Evolutionary conservation across 73 alveolate species (phyloP), one percentile per base, ranked within the genome.

Genomic region (Diophrys sp.): DNA sequence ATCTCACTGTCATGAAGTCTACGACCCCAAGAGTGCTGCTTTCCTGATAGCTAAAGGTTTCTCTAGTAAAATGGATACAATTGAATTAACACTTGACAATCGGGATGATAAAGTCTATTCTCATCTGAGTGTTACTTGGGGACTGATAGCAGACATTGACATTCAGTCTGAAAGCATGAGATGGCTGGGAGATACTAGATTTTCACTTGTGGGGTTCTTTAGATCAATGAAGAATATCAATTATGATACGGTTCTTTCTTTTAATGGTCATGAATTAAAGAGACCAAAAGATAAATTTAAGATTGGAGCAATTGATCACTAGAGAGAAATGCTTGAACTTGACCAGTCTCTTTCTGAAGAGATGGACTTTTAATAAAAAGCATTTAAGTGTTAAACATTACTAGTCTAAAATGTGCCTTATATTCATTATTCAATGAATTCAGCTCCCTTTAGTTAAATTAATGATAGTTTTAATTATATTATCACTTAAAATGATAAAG

Each of bases 81-180:
- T 92, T 68, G 94, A 89, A 87, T 77, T 89, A 70, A 90, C 82
- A 56, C 68, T 78, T 29, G 94, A 87, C 72, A 78, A 79, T 29
- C 29, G 69, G 33, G 91, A 88, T 34, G 87, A 79, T 54, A 44
- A 44, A 44, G 82, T 95, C 0, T 92, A 90, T 80, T 90, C 98
- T 29, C 93, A 92, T 73, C 74, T 95, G 0, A 79, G 91, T 68
- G 77, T 90, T 31, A 74, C 89, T 75, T 95, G 94, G 92, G 97
- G 94, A 29, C 82, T 93, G 70, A 74, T 95, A 8, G 96, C 98
- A 25, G 98, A 95, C 71, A 84, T 93, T 31, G 99, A 95, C 78
- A 83, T 95, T 53, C 96, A 90, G 28, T 87, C 97, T 57, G 99
- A 95, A 71, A 53, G 66, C 25, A 5, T 94, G 34, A 95, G 99